These are phyloP conservation scores for Colletotrichum karsti DNA, from an alignment of 2,329 filamentous ascomycete genomes.

Conservation along the genomic window DNA sequence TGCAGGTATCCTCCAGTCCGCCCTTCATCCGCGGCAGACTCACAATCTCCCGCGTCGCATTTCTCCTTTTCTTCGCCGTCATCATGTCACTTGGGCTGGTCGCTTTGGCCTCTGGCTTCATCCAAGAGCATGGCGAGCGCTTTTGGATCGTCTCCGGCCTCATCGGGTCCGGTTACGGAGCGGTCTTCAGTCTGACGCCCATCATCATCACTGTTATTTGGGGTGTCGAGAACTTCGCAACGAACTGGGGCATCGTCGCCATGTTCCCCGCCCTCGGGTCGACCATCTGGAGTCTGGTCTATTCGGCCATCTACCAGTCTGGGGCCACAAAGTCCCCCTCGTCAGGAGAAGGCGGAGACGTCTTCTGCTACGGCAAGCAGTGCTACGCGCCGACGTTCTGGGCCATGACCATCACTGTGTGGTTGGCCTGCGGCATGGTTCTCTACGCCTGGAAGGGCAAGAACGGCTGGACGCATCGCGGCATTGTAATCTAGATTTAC, in stretches of 20 bases:
- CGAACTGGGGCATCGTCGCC: constrained; percentile 95
- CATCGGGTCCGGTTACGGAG: constrained; percentile 92
- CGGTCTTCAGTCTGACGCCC: constrained; percentile 87
- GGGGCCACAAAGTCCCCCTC: constrained; percentile 59
- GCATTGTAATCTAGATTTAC: constrained; percentile 67
- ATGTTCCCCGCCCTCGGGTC: constrained; percentile 90
- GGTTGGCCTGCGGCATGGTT: constrained; percentile 78
- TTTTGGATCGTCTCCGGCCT: constrained; percentile 89
- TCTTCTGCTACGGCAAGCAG: constrained; percentile 80
- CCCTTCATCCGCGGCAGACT: constrained; percentile 44
- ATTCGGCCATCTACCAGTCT: constrained; percentile 80
- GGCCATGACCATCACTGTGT: constrained; percentile 84
- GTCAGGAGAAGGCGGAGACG: constrained; percentile 49
- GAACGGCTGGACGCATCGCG: constrained; percentile 78
- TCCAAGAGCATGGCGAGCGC: constrained; percentile 78
- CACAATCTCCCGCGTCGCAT: constrained; percentile 78
- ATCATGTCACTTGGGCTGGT: constrained; percentile 80
- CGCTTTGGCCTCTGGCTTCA: constrained; percentile 77
- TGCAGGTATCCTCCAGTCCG: constrained; percentile 50
- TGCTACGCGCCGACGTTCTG: constrained; percentile 89
- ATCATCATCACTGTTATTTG: constrained; percentile 97
- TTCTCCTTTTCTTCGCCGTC: constrained; percentile 79
- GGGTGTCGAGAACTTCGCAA: constrained; percentile 98
- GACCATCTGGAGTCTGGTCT: constrained; percentile 90
- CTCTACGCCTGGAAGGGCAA: constrained; percentile 83